Evolutionary conservation across 163 green algal species (phyloP).

Genomic region (Volvox carteri): DNA sequence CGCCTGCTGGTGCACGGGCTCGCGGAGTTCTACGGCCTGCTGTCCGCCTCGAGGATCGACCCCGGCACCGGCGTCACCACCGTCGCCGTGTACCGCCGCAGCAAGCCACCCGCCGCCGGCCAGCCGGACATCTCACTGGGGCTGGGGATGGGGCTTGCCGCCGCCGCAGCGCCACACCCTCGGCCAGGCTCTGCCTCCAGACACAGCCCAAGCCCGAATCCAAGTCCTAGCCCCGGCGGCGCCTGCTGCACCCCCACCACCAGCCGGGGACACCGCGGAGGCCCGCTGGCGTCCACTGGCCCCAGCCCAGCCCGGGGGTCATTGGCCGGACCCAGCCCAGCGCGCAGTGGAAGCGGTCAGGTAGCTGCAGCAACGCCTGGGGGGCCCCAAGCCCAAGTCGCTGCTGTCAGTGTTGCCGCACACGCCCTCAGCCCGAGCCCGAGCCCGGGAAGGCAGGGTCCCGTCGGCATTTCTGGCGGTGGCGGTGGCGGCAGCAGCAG

Average conservation of each 20-base stretch:
- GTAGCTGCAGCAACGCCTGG: background rate
- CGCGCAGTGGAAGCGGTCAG: background rate
- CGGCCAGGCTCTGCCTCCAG: background rate
- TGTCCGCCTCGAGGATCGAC: conserved; percentile 46
- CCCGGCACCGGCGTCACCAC: background rate
- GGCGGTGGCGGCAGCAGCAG: too few species aligned
- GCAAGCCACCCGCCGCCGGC: background rate
- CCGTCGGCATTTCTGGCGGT: too few species aligned
- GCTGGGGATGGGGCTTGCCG: conserved; percentile 4
- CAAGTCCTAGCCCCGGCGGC: conserved; percentile 6
- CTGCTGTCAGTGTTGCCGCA: background rate
- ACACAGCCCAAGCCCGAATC: background rate
- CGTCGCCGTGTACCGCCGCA: conserved; percentile 34
- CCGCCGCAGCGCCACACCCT: background rate
- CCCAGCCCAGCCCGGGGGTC: conserved; percentile 43
- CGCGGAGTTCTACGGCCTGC: conserved; percentile 73
- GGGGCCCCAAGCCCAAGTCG: background rate
- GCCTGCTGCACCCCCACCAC: too few species aligned
- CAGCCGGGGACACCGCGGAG: too few species aligned
- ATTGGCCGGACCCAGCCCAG: conserved; percentile 22
- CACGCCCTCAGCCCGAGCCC: background rate
- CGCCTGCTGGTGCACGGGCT: conserved; percentile 81
- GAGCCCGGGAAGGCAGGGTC: background rate
- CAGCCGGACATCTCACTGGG: background rate
- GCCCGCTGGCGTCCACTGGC: background rate